Conservation (phyloP, 2,329 filamentous ascomycete species). For the Rhinocladiella similis region DNA sequence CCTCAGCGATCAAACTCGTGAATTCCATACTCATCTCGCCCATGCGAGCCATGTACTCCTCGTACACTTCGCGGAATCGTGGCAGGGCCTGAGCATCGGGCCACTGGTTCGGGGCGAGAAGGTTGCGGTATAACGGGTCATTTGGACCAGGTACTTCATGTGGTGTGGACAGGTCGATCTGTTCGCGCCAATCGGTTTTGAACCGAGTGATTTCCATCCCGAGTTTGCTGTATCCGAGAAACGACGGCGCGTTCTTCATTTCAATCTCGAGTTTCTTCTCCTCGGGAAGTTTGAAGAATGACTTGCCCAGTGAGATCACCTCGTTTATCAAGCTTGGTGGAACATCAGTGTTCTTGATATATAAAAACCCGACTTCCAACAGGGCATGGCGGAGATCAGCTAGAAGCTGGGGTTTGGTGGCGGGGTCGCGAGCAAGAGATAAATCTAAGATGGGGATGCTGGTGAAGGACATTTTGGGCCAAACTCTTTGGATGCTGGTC, state of each 20-base stretch:
- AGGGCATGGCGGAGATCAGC: constrained; percentile 70
- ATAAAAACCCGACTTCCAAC: constrained; percentile 85
- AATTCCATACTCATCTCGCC: constrained; percentile 70
- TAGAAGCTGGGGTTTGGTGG: constrained; percentile 72
- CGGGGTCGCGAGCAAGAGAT: constrained; percentile 61
- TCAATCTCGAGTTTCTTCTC: constrained; percentile 75
- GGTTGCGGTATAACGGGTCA: constrained; percentile 71
- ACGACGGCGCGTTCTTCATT: constrained; percentile 72
- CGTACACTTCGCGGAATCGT: constrained; percentile 62
- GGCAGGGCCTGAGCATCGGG: constrained; percentile 65
- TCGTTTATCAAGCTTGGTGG: constrained; percentile 62
- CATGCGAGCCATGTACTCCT: constrained; percentile 77
- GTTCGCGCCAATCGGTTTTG: constrained; percentile 76
- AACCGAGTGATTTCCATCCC: constrained; percentile 68
- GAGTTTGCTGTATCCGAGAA: constrained; percentile 54
- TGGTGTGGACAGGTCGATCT: constrained; percentile 82
- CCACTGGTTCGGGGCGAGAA: constrained; percentile 79
- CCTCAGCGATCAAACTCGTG: constrained; percentile 78
- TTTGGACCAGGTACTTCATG: constrained; percentile 64
- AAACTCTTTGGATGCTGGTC: too few relatives aligned
- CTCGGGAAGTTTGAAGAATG: constrained; percentile 73
- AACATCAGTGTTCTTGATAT: constrained; percentile 77
- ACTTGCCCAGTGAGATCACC: constrained; percentile 67
- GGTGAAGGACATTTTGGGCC: constrained; percentile 17
- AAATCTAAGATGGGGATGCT: constrained; percentile 75